These are phyloP conservation scores for Emergomyces africanus DNA, from an alignment of 2,329 filamentous ascomycete species.

Conservation along the genomic window DNA sequence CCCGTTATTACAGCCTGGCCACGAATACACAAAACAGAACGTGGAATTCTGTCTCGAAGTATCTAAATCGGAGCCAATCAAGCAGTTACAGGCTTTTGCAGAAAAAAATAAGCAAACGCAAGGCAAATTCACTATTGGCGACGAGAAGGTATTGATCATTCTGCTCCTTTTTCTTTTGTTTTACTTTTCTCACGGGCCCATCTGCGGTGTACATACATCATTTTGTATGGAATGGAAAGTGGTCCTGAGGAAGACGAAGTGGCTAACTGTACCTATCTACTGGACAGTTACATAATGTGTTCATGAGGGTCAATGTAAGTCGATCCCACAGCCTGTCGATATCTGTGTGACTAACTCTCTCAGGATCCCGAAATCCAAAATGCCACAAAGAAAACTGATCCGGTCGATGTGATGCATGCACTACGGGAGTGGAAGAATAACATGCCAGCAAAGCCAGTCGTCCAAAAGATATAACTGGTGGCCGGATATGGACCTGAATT, in stretches of 20 bases:
- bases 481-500: neutral
- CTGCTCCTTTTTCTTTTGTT: neutral
- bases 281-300: constrained; percentile 74
- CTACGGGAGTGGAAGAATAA: constrained; percentile 73
- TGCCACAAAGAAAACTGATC: constrained; percentile 65
- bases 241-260: neutral
- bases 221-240: constrained; percentile 1
- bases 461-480: neutral
- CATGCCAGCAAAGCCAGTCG: constrained; percentile 2
- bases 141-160: constrained; percentile 63
- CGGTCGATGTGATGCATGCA: constrained; percentile 71
- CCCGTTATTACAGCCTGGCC: constrained; percentile 54
- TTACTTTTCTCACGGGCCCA: neutral
- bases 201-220: neutral
- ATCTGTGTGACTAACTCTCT: neutral
- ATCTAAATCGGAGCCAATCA: constrained; percentile 59
- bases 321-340: neutral
- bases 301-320: constrained; percentile 74
- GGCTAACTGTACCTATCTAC: neutral
- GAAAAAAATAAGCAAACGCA: constrained; percentile 76
- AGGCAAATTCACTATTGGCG: constrained; percentile 89
- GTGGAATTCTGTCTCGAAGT: constrained; percentile 77
- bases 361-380: constrained; percentile 75
- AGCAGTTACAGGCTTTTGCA: constrained; percentile 64
- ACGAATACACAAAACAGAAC: constrained; percentile 97